phyloP scores from a whole-genome alignment of 345 rosid species.

The Alliaria petiolata region DNA sequence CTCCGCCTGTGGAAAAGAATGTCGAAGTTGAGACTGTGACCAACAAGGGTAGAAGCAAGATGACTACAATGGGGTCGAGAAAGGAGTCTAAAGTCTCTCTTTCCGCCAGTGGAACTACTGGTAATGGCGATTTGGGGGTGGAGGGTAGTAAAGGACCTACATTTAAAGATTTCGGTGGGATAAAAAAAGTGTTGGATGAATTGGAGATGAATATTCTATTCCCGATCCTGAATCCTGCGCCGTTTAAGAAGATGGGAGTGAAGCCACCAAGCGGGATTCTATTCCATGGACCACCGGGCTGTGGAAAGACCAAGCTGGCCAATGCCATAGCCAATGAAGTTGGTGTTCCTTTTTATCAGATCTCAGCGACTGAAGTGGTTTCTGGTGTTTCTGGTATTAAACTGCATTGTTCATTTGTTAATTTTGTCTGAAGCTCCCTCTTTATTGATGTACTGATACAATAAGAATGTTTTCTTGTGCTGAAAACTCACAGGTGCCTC shows the following conservation, averaged over 20 bases:
- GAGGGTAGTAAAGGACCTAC: conserved; percentile 52
- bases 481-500: conserved; percentile 60
- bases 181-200: conserved; percentile 55
- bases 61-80: conserved; percentile 31
- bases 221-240: conserved; percentile 71
- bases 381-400: conserved; percentile 74
- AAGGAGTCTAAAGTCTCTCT: conserved; percentile 25
- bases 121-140: conserved; percentile 28
- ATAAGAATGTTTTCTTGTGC: background rate
- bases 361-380: conserved; percentile 89
- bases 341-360: conserved; percentile 77
- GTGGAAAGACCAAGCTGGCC: conserved; percentile 81
- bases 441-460: background rate
- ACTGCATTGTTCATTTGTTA: background rate
- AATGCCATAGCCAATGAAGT: conserved; percentile 77
- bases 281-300: conserved; percentile 82
- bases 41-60: conserved; percentile 34
- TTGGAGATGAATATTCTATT: conserved; percentile 68
- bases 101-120: conserved; percentile 6
- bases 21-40: conserved; percentile 55
- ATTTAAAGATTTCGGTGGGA: conserved; percentile 87
- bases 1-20: conserved; percentile 43
- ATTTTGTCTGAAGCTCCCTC: background rate
- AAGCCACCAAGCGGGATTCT: conserved; percentile 73
- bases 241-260: conserved; percentile 54